A percentile compares a stretch with the other conserved stretches of the same genome.
These are phyloP conservation scores for Diaporthe sp. DNA, from an alignment of 2,329 filamentous ascomycete species.

Conservation along the genomic window DNA sequence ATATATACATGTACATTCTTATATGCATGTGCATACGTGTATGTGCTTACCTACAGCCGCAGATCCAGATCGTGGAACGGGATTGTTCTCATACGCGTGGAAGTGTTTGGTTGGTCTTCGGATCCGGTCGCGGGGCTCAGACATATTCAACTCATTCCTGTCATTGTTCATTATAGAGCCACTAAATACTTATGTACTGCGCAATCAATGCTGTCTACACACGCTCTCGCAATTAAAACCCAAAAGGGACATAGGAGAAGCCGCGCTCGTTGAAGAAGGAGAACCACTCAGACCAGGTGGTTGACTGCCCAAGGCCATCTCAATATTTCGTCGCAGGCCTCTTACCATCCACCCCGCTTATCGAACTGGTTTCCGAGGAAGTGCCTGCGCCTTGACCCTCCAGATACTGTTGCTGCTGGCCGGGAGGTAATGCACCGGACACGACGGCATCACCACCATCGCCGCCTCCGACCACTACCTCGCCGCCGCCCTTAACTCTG, in stretches of 20 bases:
- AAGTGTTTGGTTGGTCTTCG: no score
- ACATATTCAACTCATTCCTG: background rate
- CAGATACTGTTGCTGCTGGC: conserved; percentile 43
- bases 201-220: background rate
- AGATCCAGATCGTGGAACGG: no score
- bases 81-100: background rate
- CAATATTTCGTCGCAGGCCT: conserved; percentile 36
- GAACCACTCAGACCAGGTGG: background rate
- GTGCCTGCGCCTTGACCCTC: conserved; percentile 48
- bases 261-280: background rate
- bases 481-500: conserved; percentile 79
- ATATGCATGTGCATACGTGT: background rate
- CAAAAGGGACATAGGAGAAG: no score
- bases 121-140: background rate
- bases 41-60: background rate
- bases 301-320: conserved; percentile 20
- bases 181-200: background rate
- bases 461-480: conserved; percentile 80
- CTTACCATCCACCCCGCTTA: conserved; percentile 37
- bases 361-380: conserved; percentile 39
- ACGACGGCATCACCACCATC: conserved; percentile 53
- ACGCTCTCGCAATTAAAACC: background rate
- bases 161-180: background rate
- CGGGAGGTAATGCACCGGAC: conserved; percentile 30
- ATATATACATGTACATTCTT: background rate